Evolutionary conservation across 306 rosid species (phyloP), one percentile per base, ranked within the genome.

Genomic region (Cucumis cinereus): DNA sequence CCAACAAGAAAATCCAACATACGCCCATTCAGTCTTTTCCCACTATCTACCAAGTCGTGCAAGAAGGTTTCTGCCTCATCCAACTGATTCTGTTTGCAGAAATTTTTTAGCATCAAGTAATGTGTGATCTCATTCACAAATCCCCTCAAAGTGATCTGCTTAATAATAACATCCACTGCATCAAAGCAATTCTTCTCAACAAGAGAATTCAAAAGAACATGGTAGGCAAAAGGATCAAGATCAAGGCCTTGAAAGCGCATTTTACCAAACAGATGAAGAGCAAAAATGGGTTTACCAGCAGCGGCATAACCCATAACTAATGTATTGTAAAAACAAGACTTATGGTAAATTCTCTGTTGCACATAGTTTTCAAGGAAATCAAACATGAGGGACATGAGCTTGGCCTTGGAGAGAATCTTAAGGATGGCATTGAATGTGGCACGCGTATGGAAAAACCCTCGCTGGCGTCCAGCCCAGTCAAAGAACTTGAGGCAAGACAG

Each of bases 211-310:
- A 93, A 63, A 4, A 93, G 77, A 14, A 88, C 82, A 36, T 93
- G 92, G 77, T 93, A 91, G 33, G 58, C 82, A 55, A 80, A 83
- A 40, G 71, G 3, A 54, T 90, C 89, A 36, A 93, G 67, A 83
- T 93, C 98, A 20, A 86, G 57, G 4, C 97, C 97, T 3, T 59
- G 72, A 24, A 87, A 93, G 17, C 97, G 93, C 97, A 93, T 91
- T 81, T 11, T 78, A 33, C 89, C 96, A 26, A 91, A 87, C 82
- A 87, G 56, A 3, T 83, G 80, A 79, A 93, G 93, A 13, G 98
- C 97, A 53, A 73, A 12, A 0, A 88, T 86, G 1, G 93, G 96
- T 50, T 85, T 89, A 0, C 97, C 91, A 0, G 92, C 96, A 22
- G 91, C 85, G 0, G 96, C 89, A 15, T 93, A 93, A 0, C 98